phyloP scores from a whole-genome alignment of 345 rosid genomes.

The Alliaria petiolata region DNA sequence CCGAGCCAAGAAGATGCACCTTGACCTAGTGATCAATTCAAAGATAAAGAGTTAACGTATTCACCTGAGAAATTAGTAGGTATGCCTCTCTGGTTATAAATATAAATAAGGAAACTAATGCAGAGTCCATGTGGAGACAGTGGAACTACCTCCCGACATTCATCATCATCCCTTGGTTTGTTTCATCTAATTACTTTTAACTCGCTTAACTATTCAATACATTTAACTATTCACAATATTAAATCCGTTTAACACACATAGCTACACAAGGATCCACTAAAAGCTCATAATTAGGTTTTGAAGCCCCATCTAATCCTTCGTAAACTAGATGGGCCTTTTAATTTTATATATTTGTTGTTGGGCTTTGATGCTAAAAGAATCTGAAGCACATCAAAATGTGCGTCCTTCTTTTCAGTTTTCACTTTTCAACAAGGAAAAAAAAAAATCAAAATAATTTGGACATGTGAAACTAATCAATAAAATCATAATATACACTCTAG shows the following conservation, averaged over 20 bases:
- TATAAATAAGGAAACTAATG: no score
- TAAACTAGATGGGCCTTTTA: no score
- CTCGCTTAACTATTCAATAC: no score
- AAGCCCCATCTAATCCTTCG: neutral
- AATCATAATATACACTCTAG: neutral
- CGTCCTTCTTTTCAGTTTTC: no score
- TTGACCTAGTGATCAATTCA: neutral
- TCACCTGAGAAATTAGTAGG: no score
- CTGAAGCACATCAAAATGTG: neutral
- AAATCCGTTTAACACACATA: no score
- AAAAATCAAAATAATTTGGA: neutral
- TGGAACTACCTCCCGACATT: no score
- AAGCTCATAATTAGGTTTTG: neutral
- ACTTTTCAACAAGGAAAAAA: neutral
- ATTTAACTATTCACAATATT: no score
- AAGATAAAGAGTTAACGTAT: neutral
- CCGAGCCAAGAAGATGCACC: neutral
- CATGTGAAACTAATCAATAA: neutral
- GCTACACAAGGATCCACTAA: neutral
- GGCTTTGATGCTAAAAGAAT: conserved; percentile 7
- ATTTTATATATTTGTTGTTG: neutral
- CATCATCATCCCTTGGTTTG: no score
- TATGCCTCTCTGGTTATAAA: no score
- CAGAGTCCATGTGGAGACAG: no score
- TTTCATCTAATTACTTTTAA: no score